A percentile compares a stretch with the other conserved stretches of the same genome.
phyloP scores from a whole-genome alignment of 106 monocot genomes.

The Posidonia australis region DNA sequence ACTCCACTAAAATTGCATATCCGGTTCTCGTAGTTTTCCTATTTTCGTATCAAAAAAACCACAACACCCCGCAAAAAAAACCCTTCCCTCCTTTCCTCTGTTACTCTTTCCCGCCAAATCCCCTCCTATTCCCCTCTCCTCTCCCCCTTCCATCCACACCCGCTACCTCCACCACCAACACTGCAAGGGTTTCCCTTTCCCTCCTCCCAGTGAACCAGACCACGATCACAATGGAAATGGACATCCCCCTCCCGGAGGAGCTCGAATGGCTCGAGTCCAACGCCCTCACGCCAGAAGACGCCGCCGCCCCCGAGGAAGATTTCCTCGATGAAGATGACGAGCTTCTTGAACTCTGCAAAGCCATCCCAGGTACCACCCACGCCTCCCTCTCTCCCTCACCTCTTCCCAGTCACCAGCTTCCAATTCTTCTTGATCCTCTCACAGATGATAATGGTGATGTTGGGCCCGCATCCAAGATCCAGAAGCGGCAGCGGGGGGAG shows the following conservation, averaged over 20 bases:
- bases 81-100: background rate
- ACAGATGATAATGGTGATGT: background rate
- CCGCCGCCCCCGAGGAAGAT: constrained; percentile 18
- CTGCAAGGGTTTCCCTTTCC: background rate
- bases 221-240: constrained; percentile 25
- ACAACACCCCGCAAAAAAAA: too few relatives aligned
- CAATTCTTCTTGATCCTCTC: too few relatives aligned
- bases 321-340: constrained; percentile 21
- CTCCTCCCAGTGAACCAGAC: background rate
- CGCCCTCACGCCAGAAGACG: constrained; percentile 26
- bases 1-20: too few relatives aligned
- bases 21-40: too few relatives aligned
- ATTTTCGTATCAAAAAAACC: too few relatives aligned
- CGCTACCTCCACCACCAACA: background rate
- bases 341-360: background rate
- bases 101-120: constrained; percentile 4
- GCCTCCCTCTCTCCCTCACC: background rate
- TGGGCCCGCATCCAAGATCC: background rate
- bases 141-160: background rate
- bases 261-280: constrained; percentile 83
- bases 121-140: background rate
- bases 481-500: constrained; percentile 20
- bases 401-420: background rate
- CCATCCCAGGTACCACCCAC: background rate
- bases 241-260: constrained; percentile 60